phyloP scores from a whole-genome alignment of 352 stramenopile genomes.

The Globisporangium uncinulatum region DNA sequence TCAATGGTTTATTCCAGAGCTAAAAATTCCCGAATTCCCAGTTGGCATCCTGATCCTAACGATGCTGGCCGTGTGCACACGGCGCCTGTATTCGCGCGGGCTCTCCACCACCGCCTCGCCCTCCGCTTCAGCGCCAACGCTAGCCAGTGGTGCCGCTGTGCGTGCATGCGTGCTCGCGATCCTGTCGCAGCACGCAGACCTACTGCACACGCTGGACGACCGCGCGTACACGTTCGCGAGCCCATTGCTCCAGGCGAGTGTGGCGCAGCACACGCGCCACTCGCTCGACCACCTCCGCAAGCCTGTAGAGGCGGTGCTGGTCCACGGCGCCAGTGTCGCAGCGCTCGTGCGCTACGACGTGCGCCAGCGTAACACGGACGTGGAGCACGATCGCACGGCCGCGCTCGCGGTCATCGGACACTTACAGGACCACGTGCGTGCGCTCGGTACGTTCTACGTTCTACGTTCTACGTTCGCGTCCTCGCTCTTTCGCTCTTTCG shows the following conservation, averaged over 20 bases:
- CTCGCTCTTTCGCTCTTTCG: no score
- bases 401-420: conserved; percentile 51
- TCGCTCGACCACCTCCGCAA: conserved; percentile 77
- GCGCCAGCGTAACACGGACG: conserved; percentile 52
- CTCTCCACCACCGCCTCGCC: not conserved
- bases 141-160: conserved; percentile 14
- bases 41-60: no score
- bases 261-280: conserved; percentile 76
- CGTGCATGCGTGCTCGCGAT: conserved; percentile 49
- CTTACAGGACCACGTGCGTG: conserved; percentile 29
- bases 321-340: not conserved
- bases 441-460: conserved; percentile 17
- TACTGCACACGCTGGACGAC: conserved; percentile 46
- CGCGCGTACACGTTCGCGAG: conserved; percentile 63
- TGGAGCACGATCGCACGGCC: conserved; percentile 52
- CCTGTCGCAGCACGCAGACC: conserved; percentile 52
- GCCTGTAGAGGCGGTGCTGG: conserved; percentile 35
- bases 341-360: conserved; percentile 60
- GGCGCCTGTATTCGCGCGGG: no score
- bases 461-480: conserved; percentile 7
- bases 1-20: no score
- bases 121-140: not conserved
- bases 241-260: conserved; percentile 45
- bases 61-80: no score
- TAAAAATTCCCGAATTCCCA: no score